phyloP scores from a whole-genome alignment of 805 yeast species.

The Suhomyces kilbournensis region DNA sequence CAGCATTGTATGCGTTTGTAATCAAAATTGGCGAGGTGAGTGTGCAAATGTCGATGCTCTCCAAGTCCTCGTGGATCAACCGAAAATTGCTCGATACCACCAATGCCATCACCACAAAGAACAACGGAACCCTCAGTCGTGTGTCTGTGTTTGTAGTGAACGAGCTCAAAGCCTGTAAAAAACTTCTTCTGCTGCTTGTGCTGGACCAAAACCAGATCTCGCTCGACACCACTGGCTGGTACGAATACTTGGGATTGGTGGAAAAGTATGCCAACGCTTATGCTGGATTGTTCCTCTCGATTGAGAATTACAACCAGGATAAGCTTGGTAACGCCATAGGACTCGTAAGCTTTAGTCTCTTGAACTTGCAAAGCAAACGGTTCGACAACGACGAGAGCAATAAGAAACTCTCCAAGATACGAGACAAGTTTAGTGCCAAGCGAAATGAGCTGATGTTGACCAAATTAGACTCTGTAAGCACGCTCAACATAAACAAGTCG shows the following conservation, averaged over 20 bases:
- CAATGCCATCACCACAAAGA: conserved; percentile 14
- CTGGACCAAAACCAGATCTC: too few relatives aligned
- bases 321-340: conserved; percentile 48
- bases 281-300: conserved; percentile 43
- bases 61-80: conserved; percentile 38
- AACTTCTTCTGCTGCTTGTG: background rate
- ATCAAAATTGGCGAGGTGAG: conserved; percentile 27
- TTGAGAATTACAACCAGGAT: conserved; percentile 44
- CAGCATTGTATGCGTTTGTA: conserved; percentile 13
- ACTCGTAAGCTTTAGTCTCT: conserved; percentile 34
- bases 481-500: conserved; percentile 33
- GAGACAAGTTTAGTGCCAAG: conserved; percentile 23
- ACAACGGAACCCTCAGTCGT: conserved; percentile 43
- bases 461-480: conserved; percentile 32
- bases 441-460: conserved; percentile 31
- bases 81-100: conserved; percentile 15
- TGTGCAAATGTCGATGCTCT: conserved; percentile 38
- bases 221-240: conserved; percentile 22
- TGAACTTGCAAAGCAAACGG: conserved; percentile 35
- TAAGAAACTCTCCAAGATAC: conserved; percentile 19
- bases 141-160: conserved; percentile 41
- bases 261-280: conserved; percentile 40
- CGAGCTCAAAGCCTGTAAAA: conserved; percentile 21
- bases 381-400: conserved; percentile 8
- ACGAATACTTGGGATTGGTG: conserved; percentile 27